Evolutionary conservation across 371 early-diverging fungal species (phyloP).

Genomic region (Choanephora cucurbitarum): DNA sequence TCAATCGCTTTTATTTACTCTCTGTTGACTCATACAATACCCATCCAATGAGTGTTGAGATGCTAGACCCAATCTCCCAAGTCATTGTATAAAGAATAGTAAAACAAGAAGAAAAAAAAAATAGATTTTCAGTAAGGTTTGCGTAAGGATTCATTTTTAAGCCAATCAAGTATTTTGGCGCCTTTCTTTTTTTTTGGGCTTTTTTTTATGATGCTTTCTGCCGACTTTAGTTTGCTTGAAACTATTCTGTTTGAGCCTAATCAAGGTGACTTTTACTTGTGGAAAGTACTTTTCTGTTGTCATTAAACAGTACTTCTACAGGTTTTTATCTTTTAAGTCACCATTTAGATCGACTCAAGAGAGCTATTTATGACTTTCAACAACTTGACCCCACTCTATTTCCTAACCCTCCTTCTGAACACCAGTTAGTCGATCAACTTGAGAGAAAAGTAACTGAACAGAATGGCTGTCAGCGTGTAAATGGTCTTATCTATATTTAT

Average conservation of each 20-base stretch:
- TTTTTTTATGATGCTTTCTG: constrained; percentile 11
- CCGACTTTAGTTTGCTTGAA: constrained; percentile 47
- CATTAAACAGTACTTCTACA: not conserved
- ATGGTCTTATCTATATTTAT: too few species aligned
- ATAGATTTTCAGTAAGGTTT: not conserved
- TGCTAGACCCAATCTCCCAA: not conserved
- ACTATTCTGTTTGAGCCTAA: constrained; percentile 55
- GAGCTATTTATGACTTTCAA: constrained; percentile 14
- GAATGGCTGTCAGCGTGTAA: constrained; percentile 39
- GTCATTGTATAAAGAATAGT: not conserved
- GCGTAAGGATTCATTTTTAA: not conserved
- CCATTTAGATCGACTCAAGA: constrained; percentile 4
- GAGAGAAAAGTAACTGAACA: constrained; percentile 29
- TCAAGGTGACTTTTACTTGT: constrained; percentile 29
- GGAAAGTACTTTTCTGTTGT: not conserved
- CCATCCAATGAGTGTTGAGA: constrained; percentile 47
- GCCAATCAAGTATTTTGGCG: not conserved
- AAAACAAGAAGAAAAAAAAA: not conserved
- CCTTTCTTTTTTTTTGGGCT: not conserved
- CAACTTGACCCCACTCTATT: constrained; percentile 20
- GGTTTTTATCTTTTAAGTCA: constrained; percentile 20
- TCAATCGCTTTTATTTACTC: not conserved
- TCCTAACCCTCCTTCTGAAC: constrained; percentile 28
- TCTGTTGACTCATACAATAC: constrained; percentile 17
- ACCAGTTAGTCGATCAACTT: constrained; percentile 33